Evolutionary conservation across 208 protist genomes (phyloP), one percentile per base, ranked within the genome.

Genomic region (Acanthamoeba lenticulata): DNA sequence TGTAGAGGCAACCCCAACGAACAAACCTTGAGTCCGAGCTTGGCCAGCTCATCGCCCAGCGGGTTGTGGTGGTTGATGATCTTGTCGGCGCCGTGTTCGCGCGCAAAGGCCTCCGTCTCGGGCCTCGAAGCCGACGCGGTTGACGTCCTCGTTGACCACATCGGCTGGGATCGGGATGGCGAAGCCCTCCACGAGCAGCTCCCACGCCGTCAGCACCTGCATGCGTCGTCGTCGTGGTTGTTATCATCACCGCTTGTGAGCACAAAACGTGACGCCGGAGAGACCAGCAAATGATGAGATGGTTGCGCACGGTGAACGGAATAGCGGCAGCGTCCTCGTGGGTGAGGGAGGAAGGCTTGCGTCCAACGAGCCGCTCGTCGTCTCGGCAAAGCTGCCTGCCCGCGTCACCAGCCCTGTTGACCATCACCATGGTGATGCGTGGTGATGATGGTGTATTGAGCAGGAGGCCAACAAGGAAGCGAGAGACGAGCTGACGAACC

Each of bases 61-160:
- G 36, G 42, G 32, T 93, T 69, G 52, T n/a, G 36, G 32, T 93
- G 88, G 44, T 93, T 44, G 44, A 93, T 93, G 62, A 36, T 79
- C 6, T 93, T 36, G 88, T 93, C 88, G 3, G 88, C 88, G 24
- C 88, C 88, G 11, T 11, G 21, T 9, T 1, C 15, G 38, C 77
- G 74, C 7, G 11, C 6, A 13, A 24, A 93, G 5, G 27, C 88
- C 6, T 34, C 40, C 27, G 88, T 79, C 40, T 93, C 88, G 1
- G 34, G 21, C 32, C 88, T 24, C 9, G 88, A 74, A 38, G 88
- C 88, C 38, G 88, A 62, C 1, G 88, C 47, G 24, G 88, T 93
- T 93, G 88, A 52, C 4, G 24, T 2, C n/a, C 44, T 69, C 60
- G 24, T 77, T 29, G 9, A 6, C 88, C 24, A 72, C 47, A 52